Percentiles rank a stretch among this genome's conserved stretches.
Conservation (phyloP, 2,329 filamentous ascomycete genomes). For the Talaromyces pinophilus region DNA sequence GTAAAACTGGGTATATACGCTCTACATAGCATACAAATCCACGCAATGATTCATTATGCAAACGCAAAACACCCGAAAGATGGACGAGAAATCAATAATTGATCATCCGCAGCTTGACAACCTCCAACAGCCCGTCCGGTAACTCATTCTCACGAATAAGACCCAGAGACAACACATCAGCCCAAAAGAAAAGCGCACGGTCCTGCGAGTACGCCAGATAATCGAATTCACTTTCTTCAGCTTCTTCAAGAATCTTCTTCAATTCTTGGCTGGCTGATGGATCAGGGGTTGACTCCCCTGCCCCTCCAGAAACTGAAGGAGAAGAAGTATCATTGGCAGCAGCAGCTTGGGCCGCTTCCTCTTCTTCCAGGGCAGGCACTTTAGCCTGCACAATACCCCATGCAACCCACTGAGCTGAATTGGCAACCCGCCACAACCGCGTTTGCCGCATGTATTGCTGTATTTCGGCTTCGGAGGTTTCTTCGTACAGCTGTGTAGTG, state of each 20-base stretch:
- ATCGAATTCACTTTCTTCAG: constrained; percentile 71
- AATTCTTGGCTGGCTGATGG: not conserved
- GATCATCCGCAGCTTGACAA: constrained; percentile 64
- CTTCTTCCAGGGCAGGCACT: constrained; percentile 66
- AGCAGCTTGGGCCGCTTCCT: constrained; percentile 32
- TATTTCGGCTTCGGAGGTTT: constrained; percentile 67
- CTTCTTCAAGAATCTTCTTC: constrained; percentile 26
- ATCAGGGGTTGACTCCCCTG: not conserved
- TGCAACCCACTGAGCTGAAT: constrained; percentile 86
- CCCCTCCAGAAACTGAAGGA: not conserved
- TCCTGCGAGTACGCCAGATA: constrained; percentile 91
- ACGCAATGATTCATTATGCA: not conserved
- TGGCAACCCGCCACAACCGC: constrained; percentile 80
- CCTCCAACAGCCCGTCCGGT: constrained; percentile 63
- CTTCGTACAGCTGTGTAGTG: constrained; percentile 43
- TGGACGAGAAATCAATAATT: constrained; percentile 53
- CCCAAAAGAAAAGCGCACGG: constrained; percentile 90
- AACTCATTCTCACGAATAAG: constrained; percentile 75
- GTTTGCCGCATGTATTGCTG: constrained; percentile 74
- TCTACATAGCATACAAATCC: constrained; percentile 16
- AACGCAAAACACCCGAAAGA: not conserved
- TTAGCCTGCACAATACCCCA: constrained; percentile 98
- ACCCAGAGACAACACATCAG: constrained; percentile 77
- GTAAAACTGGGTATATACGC: constrained; percentile 11
- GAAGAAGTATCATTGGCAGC: not conserved